Conservation (phyloP, 306 rosid genomes). For the Lathyrus tuberosus region DNA sequence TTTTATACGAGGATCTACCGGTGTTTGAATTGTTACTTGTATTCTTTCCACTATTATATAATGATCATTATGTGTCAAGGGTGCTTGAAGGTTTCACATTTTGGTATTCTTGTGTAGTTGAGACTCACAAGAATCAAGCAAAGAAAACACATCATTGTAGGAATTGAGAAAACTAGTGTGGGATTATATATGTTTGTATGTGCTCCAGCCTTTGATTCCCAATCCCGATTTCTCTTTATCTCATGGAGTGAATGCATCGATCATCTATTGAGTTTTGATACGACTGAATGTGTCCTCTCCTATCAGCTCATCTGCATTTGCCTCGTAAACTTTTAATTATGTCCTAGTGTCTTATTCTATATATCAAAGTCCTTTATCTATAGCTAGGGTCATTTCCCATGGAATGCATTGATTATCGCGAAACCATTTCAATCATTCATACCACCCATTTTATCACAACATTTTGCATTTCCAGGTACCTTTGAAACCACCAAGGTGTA, state of each 20-base stretch:
- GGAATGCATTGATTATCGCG: too few relatives aligned
- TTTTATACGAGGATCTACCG: neutral
- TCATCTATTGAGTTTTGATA: neutral
- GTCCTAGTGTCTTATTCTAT: too few relatives aligned
- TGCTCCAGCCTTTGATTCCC: neutral
- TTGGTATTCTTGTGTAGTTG: neutral
- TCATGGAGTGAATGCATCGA: neutral
- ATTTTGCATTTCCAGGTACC: neutral
- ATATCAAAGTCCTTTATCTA: too few relatives aligned
- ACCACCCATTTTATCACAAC: neutral
- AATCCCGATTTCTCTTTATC: neutral
- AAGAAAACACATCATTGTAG: neutral
- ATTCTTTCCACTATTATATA: neutral
- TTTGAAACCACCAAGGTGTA: neutral
- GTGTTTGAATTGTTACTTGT: neutral
- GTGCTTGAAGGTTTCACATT: neutral
- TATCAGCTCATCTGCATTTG: neutral
- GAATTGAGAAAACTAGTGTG: neutral
- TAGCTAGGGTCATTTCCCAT: too few relatives aligned
- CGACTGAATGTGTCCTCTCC: neutral
- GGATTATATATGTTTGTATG: neutral
- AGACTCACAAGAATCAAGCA: neutral
- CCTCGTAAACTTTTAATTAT: too few relatives aligned
- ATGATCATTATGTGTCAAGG: neutral
- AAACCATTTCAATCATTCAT: neutral